Evolutionary conservation across 345 rosid genomes (phyloP), one percentile per base, ranked within the genome.

Genomic region (Pugionium dolabratum): DNA sequence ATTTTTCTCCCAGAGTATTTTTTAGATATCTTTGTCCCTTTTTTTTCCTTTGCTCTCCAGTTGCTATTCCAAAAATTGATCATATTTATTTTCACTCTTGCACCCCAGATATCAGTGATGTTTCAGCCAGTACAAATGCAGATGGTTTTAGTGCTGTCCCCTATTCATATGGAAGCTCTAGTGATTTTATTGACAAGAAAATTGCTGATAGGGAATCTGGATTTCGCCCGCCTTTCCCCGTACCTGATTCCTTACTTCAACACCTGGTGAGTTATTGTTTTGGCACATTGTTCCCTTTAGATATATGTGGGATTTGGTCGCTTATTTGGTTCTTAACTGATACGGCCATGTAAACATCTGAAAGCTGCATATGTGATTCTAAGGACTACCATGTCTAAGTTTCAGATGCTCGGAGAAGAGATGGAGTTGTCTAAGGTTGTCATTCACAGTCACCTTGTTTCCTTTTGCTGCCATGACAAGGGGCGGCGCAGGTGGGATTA

Each of bases 311-410:
- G 41, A 72, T 54, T 71, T 51, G 60, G 58, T 62, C 72, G 80
- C 79, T 71, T 67, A 75, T 75, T 79, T 73, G 75, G 69, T 76
- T 64, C 77, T 72, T 78, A 71, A 59, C 83, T 80, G 77, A 73
- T 68, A 80, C 75, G 91, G 84, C 77, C 75, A 73, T 70, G 55
- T 46, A 79, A 79, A 84, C 80, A 74, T 85, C 82, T 76, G 80
- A 78, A 80, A 82, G 82, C 85, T 82, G 90, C 90, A 79, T 81
- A 71, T 87, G 87, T 88, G 81, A 60, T 87, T 88, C 97, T 94
- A 85, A 94, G 98, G 98, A 86, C 86, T 84, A 90, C 78, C 70
- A 84, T 94, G 94, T 94, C 97, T 82, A 90, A 93, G 99, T 94
- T 94, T 88, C 99, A 94, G 99, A 94, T 94, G 80, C 92, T 85